Evolutionary conservation across 2,329 filamentous ascomycete genomes (phyloP).

Genomic region (Aspergillus quadrilineatus): DNA sequence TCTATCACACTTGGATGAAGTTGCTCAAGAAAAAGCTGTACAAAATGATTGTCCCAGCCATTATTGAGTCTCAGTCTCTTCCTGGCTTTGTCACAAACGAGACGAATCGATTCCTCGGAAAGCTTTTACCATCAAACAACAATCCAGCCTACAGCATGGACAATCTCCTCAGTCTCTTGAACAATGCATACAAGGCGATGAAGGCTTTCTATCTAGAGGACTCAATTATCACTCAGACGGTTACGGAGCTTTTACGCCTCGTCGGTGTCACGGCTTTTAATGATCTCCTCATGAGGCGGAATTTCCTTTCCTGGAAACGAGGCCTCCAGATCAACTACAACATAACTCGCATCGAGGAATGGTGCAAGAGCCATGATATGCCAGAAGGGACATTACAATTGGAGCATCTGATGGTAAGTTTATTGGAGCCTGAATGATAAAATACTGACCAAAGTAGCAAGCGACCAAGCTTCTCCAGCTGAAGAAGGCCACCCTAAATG

Average conservation of each 20-base stretch:
- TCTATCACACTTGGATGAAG: slow-evolving; percentile 99
- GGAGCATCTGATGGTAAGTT: slow-evolving; percentile 88
- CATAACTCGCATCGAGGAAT: slow-evolving; percentile 98
- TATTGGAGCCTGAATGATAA: background rate
- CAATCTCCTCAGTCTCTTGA: slow-evolving; percentile 89
- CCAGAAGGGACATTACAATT: slow-evolving; percentile 95
- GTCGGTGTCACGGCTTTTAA: slow-evolving; percentile 99
- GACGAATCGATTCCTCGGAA: slow-evolving; percentile 96
- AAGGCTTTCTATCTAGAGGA: slow-evolving; percentile 98
- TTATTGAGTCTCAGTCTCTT: slow-evolving; percentile 97
- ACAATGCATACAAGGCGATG: slow-evolving; percentile 98
- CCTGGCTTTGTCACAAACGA: slow-evolving; percentile 98
- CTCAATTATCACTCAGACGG: slow-evolving; percentile 89
- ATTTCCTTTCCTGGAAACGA: slow-evolving; percentile 99
- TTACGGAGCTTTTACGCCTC: slow-evolving; percentile 87
- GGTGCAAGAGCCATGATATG: slow-evolving; percentile 99
- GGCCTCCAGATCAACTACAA: slow-evolving; percentile 99
- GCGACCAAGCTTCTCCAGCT: slow-evolving; percentile 96
- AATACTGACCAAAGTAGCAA: slow-evolving; percentile 59
- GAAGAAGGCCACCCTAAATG: slow-evolving; percentile 98
- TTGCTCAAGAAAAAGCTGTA: slow-evolving; percentile 98
- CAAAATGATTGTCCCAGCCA: slow-evolving; percentile 99
- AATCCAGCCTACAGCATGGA: slow-evolving; percentile 99
- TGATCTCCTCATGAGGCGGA: slow-evolving; percentile 93
- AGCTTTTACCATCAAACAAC: slow-evolving; percentile 86